A percentile compares a stretch with the other conserved stretches of the same genome.
These are phyloP conservation scores for Macrolepiota fuliginosa DNA, from an alignment of 768 basidiomycete species.

Conservation along the genomic window DNA sequence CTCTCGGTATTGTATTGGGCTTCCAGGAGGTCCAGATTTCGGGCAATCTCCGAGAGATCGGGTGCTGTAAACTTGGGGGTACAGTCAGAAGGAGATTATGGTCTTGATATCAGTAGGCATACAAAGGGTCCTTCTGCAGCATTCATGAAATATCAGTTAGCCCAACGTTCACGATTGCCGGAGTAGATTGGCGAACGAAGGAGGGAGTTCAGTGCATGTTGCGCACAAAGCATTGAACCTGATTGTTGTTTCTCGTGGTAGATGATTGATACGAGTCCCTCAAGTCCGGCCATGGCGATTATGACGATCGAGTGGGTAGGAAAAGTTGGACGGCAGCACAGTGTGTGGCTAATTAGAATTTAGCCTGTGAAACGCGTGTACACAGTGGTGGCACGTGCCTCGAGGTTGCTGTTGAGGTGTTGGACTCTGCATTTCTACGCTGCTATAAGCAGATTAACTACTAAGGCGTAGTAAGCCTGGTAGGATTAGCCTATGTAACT, in stretches of 20 bases:
- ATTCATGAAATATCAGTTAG: constrained; percentile 10
- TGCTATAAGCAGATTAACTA: too few relatives aligned
- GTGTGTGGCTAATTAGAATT: background rate
- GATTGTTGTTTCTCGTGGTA: constrained; percentile 79
- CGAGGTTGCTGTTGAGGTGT: too few relatives aligned
- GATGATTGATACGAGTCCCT: constrained; percentile 51
- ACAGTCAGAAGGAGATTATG: background rate
- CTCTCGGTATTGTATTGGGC: constrained; percentile 45
- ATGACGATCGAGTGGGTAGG: background rate
- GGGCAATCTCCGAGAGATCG: constrained; percentile 75
- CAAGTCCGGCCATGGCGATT: constrained; percentile 54
- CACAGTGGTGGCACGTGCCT: background rate
- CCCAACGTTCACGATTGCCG: background rate
- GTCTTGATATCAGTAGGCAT: constrained; percentile 15
- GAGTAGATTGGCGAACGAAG: constrained; percentile 53
- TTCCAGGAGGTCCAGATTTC: constrained; percentile 66
- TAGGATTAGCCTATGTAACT: too few relatives aligned
- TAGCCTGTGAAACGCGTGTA: background rate
- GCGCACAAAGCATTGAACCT: constrained; percentile 85
- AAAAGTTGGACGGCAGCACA: background rate
- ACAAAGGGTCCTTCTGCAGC: constrained; percentile 43
- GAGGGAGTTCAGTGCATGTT: constrained; percentile 80
- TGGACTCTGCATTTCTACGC: too few relatives aligned
- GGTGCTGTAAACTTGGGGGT: constrained; percentile 66
- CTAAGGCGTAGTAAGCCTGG: too few relatives aligned